phyloP scores from a whole-genome alignment of 192 early-diverging fungal species.

The Jimgerdemannia flammicorona region DNA sequence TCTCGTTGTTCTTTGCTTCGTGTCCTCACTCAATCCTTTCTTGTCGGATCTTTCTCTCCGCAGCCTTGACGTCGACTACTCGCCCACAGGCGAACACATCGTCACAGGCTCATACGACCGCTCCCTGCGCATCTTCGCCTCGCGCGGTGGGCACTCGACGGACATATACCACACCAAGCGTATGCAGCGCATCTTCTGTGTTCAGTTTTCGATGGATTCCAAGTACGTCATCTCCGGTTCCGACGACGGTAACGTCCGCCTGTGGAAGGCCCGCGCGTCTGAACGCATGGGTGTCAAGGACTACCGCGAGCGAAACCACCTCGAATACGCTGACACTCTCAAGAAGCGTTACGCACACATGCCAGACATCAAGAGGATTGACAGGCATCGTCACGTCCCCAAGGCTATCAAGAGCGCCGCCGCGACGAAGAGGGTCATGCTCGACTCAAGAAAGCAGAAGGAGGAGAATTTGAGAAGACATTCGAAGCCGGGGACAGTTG shows the following conservation, averaged over 20 bases:
- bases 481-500: conserved; percentile 50
- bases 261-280: conserved; percentile 95
- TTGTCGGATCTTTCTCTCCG: background rate
- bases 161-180: conserved; percentile 98
- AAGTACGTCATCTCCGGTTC: conserved; percentile 93
- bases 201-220: conserved; percentile 90
- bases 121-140: conserved; percentile 84
- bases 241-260: conserved; percentile 95
- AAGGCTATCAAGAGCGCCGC: conserved; percentile 79
- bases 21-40: background rate
- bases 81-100: conserved; percentile 94
- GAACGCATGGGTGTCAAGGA: conserved; percentile 70
- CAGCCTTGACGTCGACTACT: conserved; percentile 93
- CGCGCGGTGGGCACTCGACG: conserved; percentile 72
- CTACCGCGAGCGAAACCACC: conserved; percentile 70
- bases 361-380: conserved; percentile 84
- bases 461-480: conserved; percentile 92
- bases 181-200: conserved; percentile 96
- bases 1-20: background rate
- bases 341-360: conserved; percentile 92
- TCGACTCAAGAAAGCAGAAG: conserved; percentile 75
- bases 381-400: conserved; percentile 84
- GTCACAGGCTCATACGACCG: conserved; percentile 96
- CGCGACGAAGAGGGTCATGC: conserved; percentile 77
- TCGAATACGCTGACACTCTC: conserved; percentile 83